Evolutionary conservation across 768 basidiomycete genomes (phyloP).

Genomic region (Mycena galopus): DNA sequence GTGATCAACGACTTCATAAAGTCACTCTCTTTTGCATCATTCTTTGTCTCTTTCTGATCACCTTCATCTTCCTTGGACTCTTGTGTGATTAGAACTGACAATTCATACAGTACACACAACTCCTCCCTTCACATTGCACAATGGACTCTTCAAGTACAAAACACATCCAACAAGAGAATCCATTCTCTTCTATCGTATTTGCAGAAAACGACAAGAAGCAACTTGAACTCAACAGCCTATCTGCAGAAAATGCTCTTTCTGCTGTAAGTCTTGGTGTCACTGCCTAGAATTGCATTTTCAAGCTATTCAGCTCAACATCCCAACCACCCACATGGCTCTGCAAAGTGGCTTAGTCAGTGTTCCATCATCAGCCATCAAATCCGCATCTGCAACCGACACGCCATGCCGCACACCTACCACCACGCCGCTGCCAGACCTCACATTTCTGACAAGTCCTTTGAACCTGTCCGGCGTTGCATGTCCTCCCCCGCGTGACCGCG

Average conservation of each 20-base stretch:
- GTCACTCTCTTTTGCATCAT: no score
- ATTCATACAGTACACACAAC: no score
- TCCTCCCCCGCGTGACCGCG: background rate
- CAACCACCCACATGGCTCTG: background rate
- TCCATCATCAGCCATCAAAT: background rate
- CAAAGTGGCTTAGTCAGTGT: background rate
- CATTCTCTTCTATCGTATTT: background rate
- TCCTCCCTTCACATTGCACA: no score
- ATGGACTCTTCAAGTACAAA: background rate
- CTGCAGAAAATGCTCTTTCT: background rate
- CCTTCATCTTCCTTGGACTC: background rate
- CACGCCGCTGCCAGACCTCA: background rate
- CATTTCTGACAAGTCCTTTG: background rate
- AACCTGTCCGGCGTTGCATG: background rate
- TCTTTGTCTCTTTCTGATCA: no score
- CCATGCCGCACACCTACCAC: background rate
- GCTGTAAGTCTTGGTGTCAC: background rate
- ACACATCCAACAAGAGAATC: background rate
- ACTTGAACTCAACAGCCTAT: background rate
- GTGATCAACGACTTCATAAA: no score
- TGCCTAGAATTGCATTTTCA: background rate
- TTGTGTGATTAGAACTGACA: no score
- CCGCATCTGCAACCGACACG: slow-evolving; percentile 1
- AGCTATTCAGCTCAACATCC: background rate
- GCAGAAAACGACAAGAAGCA: background rate